Evolutionary conservation across 192 early-diverging fungal genomes (phyloP).

Genomic region (Coemansia sp.): DNA sequence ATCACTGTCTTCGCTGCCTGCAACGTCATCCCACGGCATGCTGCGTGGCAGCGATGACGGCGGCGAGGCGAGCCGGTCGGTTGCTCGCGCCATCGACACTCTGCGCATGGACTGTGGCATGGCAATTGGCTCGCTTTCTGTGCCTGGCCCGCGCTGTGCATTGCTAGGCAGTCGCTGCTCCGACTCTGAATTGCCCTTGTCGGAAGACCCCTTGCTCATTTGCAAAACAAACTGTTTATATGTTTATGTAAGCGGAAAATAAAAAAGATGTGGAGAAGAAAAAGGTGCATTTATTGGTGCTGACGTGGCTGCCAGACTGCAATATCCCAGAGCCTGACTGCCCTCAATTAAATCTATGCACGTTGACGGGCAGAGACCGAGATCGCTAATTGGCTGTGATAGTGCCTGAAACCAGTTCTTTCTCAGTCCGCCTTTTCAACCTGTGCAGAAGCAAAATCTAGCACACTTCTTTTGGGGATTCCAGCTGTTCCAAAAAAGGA

Average conservation of each 20-base stretch:
- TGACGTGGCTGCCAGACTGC: too few relatives aligned
- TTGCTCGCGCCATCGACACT: slow-evolving; percentile 29
- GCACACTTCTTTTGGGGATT: too few relatives aligned
- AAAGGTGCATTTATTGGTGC: background rate
- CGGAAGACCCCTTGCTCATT: background rate
- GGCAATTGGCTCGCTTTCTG: slow-evolving; percentile 11
- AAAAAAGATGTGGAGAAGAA: background rate
- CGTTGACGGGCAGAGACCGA: too few relatives aligned
- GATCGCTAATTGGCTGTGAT: too few relatives aligned
- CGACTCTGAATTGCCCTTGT: slow-evolving; percentile 3
- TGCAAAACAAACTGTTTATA: background rate
- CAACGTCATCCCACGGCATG: slow-evolving; percentile 22
- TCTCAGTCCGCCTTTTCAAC: too few relatives aligned
- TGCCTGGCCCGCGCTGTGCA: slow-evolving; percentile 21
- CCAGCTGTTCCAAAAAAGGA: too few relatives aligned
- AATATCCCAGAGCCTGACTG: too few relatives aligned
- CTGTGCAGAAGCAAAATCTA: too few relatives aligned
- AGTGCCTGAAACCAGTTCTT: too few relatives aligned
- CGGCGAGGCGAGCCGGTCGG: slow-evolving; percentile 37
- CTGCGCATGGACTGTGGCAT: slow-evolving; percentile 30
- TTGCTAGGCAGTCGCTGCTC: slow-evolving; percentile 13
- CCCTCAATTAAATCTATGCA: too few relatives aligned
- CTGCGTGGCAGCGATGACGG: slow-evolving; percentile 47
- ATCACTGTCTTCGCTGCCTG: slow-evolving; percentile 19
- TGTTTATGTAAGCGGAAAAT: background rate